These are phyloP conservation scores for Suhomyces guaymorum DNA, from an alignment of 1,139 yeast genomes.

Conservation along the genomic window DNA sequence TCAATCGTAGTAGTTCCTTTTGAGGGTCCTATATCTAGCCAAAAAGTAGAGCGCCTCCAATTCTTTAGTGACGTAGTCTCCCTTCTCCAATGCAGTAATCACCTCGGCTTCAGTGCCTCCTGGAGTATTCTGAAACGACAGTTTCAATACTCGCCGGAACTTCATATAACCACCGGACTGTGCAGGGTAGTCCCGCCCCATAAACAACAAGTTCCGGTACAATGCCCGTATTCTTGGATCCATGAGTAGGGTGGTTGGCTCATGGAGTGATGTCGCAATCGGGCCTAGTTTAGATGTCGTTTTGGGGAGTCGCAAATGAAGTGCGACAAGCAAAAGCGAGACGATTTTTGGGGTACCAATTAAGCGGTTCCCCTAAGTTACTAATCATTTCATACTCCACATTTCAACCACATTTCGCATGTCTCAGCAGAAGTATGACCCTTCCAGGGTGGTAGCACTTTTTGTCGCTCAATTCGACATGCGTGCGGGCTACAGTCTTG, in stretches of 20 bases:
- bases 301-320: too few relatives aligned
- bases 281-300: too few relatives aligned
- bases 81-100: conserved; percentile 29
- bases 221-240: conserved; percentile 33
- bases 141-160: conserved; percentile 24
- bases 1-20: conserved; percentile 32
- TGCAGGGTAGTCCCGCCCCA: conserved; percentile 40
- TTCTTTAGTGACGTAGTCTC: conserved; percentile 36
- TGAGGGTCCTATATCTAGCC: conserved; percentile 34
- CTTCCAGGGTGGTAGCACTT: conserved; percentile 46
- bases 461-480: conserved; percentile 67
- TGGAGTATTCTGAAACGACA: conserved; percentile 21
- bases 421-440: conserved; percentile 5
- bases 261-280: too few relatives aligned
- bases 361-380: too few relatives aligned
- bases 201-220: conserved; percentile 33
- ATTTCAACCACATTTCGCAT: too few relatives aligned
- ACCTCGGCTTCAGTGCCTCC: conserved; percentile 21
- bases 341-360: too few relatives aligned
- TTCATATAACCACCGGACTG: conserved; percentile 32
- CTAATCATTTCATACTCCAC: too few relatives aligned
- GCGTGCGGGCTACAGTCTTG: conserved; percentile 58
- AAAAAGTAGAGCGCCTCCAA: conserved; percentile 36
- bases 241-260: too few relatives aligned
- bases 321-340: too few relatives aligned